These are phyloP conservation scores for Globisporangium lucens DNA, from an alignment of 352 stramenopile species.

Conservation along the genomic window DNA sequence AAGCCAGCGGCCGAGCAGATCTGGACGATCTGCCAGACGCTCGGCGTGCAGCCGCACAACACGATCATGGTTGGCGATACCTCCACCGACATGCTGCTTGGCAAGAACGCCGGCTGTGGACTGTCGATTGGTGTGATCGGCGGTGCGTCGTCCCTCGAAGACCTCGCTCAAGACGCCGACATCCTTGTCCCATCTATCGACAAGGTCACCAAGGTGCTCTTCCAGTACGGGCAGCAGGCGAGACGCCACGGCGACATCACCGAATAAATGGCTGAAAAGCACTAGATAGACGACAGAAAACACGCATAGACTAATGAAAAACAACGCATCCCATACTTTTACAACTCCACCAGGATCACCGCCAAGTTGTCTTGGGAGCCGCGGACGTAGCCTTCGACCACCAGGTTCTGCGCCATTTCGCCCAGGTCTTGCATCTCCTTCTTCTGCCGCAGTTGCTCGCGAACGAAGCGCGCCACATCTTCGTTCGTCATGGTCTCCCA, in stretches of 20 bases:
- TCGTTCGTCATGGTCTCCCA: constrained; percentile 67
- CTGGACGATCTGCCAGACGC: constrained; percentile 76
- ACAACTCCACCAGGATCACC: constrained; percentile 50
- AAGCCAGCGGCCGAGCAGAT: constrained; percentile 86
- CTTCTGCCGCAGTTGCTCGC: constrained; percentile 17
- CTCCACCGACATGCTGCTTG: constrained; percentile 82
- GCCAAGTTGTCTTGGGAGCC: constrained; percentile 95
- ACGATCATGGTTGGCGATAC: constrained; percentile 89
- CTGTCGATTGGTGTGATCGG: constrained; percentile 78
- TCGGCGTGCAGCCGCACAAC: constrained; percentile 77
- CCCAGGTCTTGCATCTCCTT: constrained; percentile 55
- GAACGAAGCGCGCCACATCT: constrained; percentile 51
- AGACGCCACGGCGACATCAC: constrained; percentile 44
- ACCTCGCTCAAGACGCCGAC: constrained; percentile 79
- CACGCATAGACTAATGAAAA: not conserved
- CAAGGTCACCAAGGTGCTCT: constrained; percentile 76
- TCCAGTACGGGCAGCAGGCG: constrained; percentile 81
- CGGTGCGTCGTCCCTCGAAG: constrained; percentile 75
- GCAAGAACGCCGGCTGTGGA: constrained; percentile 68
- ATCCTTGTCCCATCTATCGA: constrained; percentile 79
- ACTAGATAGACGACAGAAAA: not conserved
- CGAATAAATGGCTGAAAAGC: not conserved
- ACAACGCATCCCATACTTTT: not conserved
- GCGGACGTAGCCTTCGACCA: constrained; percentile 91
- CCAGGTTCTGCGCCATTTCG: constrained; percentile 71